Percentiles rank a stretch among this genome's conserved stretches.
Evolutionary conservation across 2,329 filamentous ascomycete genomes (phyloP).

Genomic region (Trichoderma atrobrunneum): DNA sequence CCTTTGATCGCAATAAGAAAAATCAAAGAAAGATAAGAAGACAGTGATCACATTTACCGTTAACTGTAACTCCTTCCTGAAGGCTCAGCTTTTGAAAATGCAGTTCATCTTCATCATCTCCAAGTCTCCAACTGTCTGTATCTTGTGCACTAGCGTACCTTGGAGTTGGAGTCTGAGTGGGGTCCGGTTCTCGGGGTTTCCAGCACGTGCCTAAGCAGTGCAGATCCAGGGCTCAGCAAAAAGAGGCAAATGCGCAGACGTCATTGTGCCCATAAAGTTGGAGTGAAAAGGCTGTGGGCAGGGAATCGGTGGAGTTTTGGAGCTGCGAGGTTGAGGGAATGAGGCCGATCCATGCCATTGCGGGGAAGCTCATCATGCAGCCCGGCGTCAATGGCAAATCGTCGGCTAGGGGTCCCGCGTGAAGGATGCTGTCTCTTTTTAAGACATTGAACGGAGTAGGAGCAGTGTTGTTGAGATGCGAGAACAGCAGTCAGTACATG

Average conservation of each 20-base stretch:
- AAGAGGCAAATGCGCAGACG: background rate
- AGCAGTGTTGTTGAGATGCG: background rate
- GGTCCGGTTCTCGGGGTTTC: background rate
- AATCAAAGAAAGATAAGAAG: background rate
- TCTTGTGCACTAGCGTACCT: background rate
- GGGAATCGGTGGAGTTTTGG: slow-evolving; percentile 6
- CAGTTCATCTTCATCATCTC: background rate
- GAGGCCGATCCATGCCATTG: background rate
- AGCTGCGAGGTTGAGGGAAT: background rate
- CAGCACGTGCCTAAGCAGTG: background rate
- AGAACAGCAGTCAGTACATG: too few species aligned
- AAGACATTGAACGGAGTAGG: background rate
- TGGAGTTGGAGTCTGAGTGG: background rate
- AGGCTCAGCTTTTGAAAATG: background rate
- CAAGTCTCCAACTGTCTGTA: background rate
- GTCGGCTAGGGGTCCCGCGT: background rate
- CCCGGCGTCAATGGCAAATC: background rate
- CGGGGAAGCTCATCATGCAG: background rate
- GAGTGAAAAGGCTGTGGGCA: background rate
- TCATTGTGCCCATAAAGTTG: background rate
- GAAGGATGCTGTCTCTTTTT: background rate
- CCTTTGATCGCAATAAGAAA: background rate
- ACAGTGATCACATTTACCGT: background rate
- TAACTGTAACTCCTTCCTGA: background rate
- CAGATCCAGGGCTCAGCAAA: background rate